Percentiles rank a stretch among this genome's conserved stretches.
Conservation (phyloP, 768 basidiomycete genomes). For the Paxillus involutus region DNA sequence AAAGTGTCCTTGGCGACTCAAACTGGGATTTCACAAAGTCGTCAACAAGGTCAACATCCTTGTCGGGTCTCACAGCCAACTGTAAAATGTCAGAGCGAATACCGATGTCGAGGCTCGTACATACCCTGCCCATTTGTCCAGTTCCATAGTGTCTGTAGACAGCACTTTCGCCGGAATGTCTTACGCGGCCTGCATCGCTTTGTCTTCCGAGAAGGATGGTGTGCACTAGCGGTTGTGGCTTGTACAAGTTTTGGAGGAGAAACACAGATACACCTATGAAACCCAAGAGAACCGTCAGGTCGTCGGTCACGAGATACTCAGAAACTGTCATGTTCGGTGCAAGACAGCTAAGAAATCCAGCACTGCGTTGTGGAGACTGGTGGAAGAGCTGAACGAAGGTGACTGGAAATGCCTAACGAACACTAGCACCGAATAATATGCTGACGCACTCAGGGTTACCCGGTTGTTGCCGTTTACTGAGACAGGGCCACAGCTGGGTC, state of each 20-base stretch:
- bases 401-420: not conserved
- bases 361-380: not conserved
- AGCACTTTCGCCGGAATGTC: slow-evolving; percentile 81
- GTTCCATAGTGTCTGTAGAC: slow-evolving; percentile 90
- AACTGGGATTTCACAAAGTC: slow-evolving; percentile 69
- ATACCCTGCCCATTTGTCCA: slow-evolving; percentile 76
- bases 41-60: slow-evolving; percentile 64
- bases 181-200: slow-evolving; percentile 82
- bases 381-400: not conserved
- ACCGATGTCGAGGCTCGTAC: slow-evolving; percentile 22
- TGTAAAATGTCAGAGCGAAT: slow-evolving; percentile 27
- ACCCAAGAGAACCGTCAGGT: slow-evolving; percentile 74
- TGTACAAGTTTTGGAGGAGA: slow-evolving; percentile 75
- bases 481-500: no score
- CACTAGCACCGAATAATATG: not conserved
- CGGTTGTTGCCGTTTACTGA: slow-evolving; percentile 5
- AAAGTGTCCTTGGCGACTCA: slow-evolving; percentile 70
- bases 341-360: not conserved
- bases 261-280: slow-evolving; percentile 77
- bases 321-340: slow-evolving; percentile 40
- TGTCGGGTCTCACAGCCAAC: slow-evolving; percentile 74
- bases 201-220: slow-evolving; percentile 92
- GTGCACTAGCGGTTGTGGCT: slow-evolving; percentile 83
- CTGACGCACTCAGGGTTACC: no score
- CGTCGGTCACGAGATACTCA: slow-evolving; percentile 72